phyloP scores from a whole-genome alignment of 106 monocot species.

The Allium sativum region DNA sequence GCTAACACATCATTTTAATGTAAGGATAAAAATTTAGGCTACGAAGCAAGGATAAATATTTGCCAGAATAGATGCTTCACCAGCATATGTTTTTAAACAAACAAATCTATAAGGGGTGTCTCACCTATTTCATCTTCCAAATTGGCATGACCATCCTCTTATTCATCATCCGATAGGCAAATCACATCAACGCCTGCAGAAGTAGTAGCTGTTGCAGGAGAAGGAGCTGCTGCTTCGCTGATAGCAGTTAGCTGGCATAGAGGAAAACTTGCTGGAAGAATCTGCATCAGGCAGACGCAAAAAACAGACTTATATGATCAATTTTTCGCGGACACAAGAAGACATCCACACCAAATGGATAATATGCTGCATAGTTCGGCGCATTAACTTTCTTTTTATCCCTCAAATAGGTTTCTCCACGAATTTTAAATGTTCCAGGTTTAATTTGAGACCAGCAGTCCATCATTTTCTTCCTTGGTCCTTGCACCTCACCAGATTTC shows the following conservation, averaged over 20 bases:
- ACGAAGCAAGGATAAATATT: no score
- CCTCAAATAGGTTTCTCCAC: constrained; percentile 86
- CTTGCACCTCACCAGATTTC: constrained; percentile 71
- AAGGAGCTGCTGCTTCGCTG: no score
- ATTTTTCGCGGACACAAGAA: constrained; percentile 83
- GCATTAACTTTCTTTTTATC: constrained; percentile 98
- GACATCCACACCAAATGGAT: constrained; percentile 93
- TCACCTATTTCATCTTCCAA: no score
- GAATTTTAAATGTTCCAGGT: constrained; percentile 71
- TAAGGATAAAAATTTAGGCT: no score
- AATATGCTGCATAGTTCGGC: constrained; percentile 73
- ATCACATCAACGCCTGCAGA: no score
- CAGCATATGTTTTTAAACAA: no score
- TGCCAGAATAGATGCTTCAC: no score
- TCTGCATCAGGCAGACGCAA: constrained; percentile 63
- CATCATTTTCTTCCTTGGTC: constrained; percentile 73
- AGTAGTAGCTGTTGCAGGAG: no score
- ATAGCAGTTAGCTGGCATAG: constrained; percentile 64
- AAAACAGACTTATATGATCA: constrained; percentile 79
- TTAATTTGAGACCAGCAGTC: constrained; percentile 81
- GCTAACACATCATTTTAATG: no score
- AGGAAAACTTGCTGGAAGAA: constrained; percentile 58
- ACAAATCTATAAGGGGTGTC: no score
- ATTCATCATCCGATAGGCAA: no score
- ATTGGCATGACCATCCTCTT: no score